Base-by-base conservation (phyloP, 371 early-diverging fungal species). In the Thermomucor indicae-seudaticae region DNA sequence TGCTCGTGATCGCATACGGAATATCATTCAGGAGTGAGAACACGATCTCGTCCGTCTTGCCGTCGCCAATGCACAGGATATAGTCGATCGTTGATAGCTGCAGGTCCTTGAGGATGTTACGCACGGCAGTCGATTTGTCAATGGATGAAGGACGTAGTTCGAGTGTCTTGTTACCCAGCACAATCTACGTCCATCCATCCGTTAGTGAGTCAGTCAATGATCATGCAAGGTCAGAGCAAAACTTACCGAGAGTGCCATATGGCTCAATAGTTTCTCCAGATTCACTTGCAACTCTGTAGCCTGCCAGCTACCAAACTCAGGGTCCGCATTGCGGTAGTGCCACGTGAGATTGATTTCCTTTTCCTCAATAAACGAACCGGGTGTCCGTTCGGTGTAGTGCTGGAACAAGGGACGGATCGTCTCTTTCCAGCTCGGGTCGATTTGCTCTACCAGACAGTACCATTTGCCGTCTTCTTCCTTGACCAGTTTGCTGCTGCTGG, bases 311-410 rank as follows among this genome's bases (percentile, higher is more conserved):
- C 92, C 94, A 70, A 91, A 96, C 62, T 87, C 88, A 14, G 85
- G 83, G 59, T 96, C 95, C 0, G 96, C 88, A 57, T 81, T 83
- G 43, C 92, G 85, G 60, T 91, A 95, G 63, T 95, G 92, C 97
- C 97, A 97, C 2, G 93, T 90, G 43, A 96, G 58, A 49, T 86
- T 81, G 55, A 87, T 82, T 59, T 94, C 93, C 72, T 93, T 94
- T 56, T 90, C 86, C 72, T 96, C 97, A 62, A 96, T 90, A 53
- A 84, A 91, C 5, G 93, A 89, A 5, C 96, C 97, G 5, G 92
- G 94, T 11, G 95, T 95, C 49, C 96, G 91, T 64, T 94, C 96
- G 2, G 89, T 86, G 67, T 97, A 97, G 61, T 92, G 92, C 58
- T 91, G 84, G 74, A 97, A 93, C 37, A 96, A 65, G 8, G 95